These are phyloP conservation scores for Lentinula novae-zelandiae DNA, from an alignment of 1,284 basidiomycete genomes.

Conservation along the genomic window DNA sequence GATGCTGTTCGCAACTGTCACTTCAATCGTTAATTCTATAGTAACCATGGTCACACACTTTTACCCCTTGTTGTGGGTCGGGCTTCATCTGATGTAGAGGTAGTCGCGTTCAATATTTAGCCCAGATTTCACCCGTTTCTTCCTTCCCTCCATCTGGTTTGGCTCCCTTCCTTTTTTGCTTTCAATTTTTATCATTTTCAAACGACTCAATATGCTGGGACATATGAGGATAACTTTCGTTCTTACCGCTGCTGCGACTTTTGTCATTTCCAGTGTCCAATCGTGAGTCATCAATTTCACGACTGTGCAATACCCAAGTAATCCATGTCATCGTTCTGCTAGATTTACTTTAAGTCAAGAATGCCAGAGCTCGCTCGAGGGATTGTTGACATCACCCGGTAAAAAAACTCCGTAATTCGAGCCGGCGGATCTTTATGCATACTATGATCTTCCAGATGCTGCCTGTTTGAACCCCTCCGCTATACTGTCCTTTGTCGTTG, in stretches of 20 bases:
- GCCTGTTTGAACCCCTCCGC: slow-evolving; percentile 25
- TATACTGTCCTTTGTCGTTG: slow-evolving; percentile 20
- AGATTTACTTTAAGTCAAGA: neutral
- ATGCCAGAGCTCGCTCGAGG: slow-evolving; percentile 17
- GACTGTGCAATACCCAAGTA: no score
- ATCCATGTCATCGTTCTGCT: neutral
- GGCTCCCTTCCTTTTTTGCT: slow-evolving; percentile 3
- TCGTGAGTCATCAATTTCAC: slow-evolving; percentile 6
- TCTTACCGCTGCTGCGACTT: slow-evolving; percentile 12
- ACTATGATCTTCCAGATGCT: slow-evolving; percentile 19
- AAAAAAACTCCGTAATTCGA: neutral
- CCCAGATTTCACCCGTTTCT: neutral
- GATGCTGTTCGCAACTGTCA: no score
- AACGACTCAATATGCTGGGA: slow-evolving; percentile 16
- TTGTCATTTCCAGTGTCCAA: slow-evolving; percentile 15
- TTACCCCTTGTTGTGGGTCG: neutral
- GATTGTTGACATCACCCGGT: slow-evolving; percentile 18
- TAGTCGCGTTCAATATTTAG: neutral
- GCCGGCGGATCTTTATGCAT: neutral
- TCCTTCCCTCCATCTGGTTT: neutral
- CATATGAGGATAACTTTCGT: slow-evolving; percentile 14
- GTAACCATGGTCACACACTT: neutral
- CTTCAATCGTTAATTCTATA: neutral
- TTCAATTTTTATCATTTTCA: neutral
- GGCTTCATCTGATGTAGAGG: neutral